phyloP scores from a whole-genome alignment of 2,329 filamentous ascomycete species.

The Monosporascus sp. region DNA sequence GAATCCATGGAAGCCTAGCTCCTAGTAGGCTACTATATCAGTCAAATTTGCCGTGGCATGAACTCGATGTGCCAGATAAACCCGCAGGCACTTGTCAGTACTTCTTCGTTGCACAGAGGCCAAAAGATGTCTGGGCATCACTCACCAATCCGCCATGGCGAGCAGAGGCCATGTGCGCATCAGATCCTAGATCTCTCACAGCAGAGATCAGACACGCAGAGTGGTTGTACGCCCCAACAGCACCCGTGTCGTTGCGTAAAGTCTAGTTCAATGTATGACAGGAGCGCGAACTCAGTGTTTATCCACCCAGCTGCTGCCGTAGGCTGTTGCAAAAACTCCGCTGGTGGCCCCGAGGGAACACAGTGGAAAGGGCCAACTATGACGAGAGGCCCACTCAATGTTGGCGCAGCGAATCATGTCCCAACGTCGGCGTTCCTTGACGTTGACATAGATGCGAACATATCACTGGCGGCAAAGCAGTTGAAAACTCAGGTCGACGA shows the following conservation, averaged over 20 bases:
- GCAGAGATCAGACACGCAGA: neutral
- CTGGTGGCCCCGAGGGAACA: neutral
- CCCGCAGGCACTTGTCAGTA: too few relatives aligned
- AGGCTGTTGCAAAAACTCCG: neutral
- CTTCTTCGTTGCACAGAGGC: neutral
- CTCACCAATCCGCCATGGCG: neutral
- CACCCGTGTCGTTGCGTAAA: neutral
- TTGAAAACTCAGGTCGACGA: conserved; percentile 20
- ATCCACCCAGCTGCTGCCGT: neutral
- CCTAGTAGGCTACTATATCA: too few relatives aligned
- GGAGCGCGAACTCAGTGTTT: neutral
- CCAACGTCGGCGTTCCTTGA: neutral
- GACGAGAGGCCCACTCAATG: neutral
- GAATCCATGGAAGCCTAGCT: neutral
- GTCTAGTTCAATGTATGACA: neutral
- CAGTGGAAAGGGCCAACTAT: neutral
- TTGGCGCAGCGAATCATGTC: neutral
- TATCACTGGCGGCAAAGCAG: conserved; percentile 22
- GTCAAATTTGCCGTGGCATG: too few relatives aligned
- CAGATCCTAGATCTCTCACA: neutral
- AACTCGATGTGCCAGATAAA: too few relatives aligned
- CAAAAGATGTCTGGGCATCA: neutral
- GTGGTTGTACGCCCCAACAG: neutral
- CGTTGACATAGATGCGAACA: conserved; percentile 13
- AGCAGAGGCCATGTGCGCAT: neutral